Base-by-base conservation (phyloP, 2,329 filamentous ascomycete genomes). In the Exserohilum turcica region DNA sequence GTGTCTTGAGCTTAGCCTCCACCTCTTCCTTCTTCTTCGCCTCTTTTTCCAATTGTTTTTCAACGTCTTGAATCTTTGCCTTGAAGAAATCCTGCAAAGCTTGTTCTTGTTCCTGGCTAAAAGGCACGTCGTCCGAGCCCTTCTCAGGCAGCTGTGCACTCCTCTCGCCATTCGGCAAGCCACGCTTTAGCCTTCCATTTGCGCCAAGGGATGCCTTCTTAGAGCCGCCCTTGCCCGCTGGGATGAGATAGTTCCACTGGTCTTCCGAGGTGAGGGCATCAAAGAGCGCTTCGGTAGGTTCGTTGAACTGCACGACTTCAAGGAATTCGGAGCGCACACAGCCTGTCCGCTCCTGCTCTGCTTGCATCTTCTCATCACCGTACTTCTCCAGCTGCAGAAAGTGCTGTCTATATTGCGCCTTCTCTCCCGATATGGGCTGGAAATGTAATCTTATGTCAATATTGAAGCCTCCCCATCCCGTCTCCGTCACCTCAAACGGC, bases 401-500 rank as follows among this genome's bases (percentile, higher is more conserved):
- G 76, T 97, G 94, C 79, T 94, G 96, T 2, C 96, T 78, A n/a
- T 92, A 95, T 76, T 96, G 91, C 4, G 93, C 90, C 76, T 99
- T 99, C 79, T 99, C 94, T 66, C 86, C 87, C 32, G 87, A 89
- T 71, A 95, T 90, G 50, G 89, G 86, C 50, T 90, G 86, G 76
- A 97, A 99, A 79, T 96, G 96, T 38, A 99, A 83, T 71, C 96
- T 92, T 72, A 99, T 89, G 59, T 92, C 90, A 68, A 99, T 95
- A 74, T 94, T 91, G 78, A 99, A 99, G 77, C 97, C 94, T 68
- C 94, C 94, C 90, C 95, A 99, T 43, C 94, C 94, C 0, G 94
- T 97, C 76, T 97, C 94, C 58, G 86, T 85, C 56, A 97, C 89
- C 68, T 91, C 81, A 68, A 97, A 99, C 9, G 80, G 92, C 69